Conservation (phyloP, 306 rosid genomes). For the Lathyrus tuberosus region DNA sequence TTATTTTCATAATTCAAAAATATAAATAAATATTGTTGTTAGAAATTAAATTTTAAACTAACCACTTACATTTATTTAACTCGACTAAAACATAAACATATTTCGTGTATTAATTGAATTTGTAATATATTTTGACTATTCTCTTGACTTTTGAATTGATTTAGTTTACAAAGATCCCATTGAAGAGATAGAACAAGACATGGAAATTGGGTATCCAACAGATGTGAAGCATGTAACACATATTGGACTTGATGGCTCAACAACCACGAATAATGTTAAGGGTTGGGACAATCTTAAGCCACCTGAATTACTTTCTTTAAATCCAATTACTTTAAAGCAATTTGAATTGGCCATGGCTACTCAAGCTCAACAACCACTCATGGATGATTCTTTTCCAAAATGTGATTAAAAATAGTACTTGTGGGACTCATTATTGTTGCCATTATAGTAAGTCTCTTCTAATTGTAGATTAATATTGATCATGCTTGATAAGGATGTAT, state of each 20-base stretch:
- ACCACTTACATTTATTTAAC: no score
- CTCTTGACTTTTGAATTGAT: constrained; percentile 26
- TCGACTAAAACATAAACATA: no score
- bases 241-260: constrained; percentile 90
- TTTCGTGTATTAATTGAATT: no score
- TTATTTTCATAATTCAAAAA: no score
- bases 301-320: constrained; percentile 63
- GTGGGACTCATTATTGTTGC: constrained; percentile 21
- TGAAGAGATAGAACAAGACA: constrained; percentile 58
- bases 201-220: constrained; percentile 90
- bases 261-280: constrained; percentile 56
- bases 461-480: constrained; percentile 46
- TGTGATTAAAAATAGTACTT: constrained; percentile 28
- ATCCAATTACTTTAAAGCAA: constrained; percentile 81
- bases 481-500: constrained; percentile 38
- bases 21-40: no score
- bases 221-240: constrained; percentile 96
- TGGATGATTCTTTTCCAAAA: constrained; percentile 39
- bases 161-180: constrained; percentile 58
- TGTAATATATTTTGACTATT: background rate
- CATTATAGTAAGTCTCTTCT: constrained; percentile 34
- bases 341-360: constrained; percentile 83
- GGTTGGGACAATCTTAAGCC: constrained; percentile 62
- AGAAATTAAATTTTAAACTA: no score
- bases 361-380: constrained; percentile 52